Evolutionary conservation across 805 yeast species (phyloP).

Genomic region (Candida adriatica): DNA sequence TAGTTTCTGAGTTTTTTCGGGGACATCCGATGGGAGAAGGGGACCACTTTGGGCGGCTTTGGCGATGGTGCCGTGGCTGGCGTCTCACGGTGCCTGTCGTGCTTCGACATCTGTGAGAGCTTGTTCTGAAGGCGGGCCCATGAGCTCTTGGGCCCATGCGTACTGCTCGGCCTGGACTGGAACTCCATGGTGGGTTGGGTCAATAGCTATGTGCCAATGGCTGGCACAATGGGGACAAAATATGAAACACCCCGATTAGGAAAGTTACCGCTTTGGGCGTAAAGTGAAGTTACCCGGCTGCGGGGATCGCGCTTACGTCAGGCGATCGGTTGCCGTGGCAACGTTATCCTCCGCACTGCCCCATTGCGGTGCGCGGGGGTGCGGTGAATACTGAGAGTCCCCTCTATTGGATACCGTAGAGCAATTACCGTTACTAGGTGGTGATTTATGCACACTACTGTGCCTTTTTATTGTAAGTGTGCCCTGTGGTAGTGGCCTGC

Average conservation of each 20-base stretch:
- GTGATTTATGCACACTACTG: no score
- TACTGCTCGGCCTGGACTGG: no score
- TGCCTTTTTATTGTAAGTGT: no score
- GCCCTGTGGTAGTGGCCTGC: no score
- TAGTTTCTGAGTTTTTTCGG: slow-evolving; percentile 15
- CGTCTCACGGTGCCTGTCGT: neutral
- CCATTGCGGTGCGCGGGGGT: neutral
- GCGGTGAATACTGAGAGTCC: no score
- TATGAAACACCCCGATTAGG: slow-evolving; percentile 6
- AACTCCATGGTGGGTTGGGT: slow-evolving; percentile 3
- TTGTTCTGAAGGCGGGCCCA: slow-evolving; percentile 22
- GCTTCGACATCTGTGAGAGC: slow-evolving; percentile 7
- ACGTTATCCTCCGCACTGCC: slow-evolving; percentile 11
- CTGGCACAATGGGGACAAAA: no score
- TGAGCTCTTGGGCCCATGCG: no score
- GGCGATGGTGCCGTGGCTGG: slow-evolving; percentile 2
- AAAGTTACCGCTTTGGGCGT: neutral
- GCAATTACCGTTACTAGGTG: no score
- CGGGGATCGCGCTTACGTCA: neutral
- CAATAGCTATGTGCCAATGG: no score
- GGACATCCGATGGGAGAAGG: slow-evolving; percentile 13
- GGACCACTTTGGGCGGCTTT: slow-evolving; percentile 15
- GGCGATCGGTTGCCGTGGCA: slow-evolving; percentile 3
- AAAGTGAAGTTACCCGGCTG: slow-evolving; percentile 2
- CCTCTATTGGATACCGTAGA: no score